Evolutionary conservation across 495 filamentous ascomycete species (phyloP), one percentile per base, ranked within the genome.

Genomic region (Podospora sp.): DNA sequence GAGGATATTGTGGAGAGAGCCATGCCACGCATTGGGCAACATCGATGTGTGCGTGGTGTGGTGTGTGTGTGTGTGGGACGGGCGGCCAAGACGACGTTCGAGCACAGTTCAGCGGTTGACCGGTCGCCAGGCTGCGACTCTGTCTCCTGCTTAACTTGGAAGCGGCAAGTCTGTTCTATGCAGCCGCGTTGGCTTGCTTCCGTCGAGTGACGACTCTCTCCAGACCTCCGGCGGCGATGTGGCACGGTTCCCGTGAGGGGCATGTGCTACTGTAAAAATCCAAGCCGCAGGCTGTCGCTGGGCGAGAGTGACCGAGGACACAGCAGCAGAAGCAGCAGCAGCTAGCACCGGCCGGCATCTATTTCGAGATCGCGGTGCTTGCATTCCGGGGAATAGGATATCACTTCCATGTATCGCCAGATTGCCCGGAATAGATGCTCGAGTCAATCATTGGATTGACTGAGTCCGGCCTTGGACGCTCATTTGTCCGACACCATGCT

Each of bases 1-100:
- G 68, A 67, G 40, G 36, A 58, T 69, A 63, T 65, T 62, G 66
- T 26, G 63, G 63, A 63, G 63, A 59, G 62, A 56, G 46, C 63
- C 63, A 63, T 69, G 69, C 62, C 36, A 63, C 49, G 46, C 33
- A 35, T 22, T 20, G 62, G 65, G 52, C 57, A 33, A 35, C 46
- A 62, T 60, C 26, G 52, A 14, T 12, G 35, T 52, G 24, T 53
- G 29, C 20, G 33, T 6, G 40, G 40, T 46, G 40, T 33, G 29
- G 29, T 33, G 40, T 14, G 40, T 46, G 40, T 5, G 40, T 46
- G 40, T 46, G 57, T 29, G 57, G 57, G 57, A 60, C 57, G 57
- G 57, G 20, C 29, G 53, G 57, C 22, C 25, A 22, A 64, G 55
- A 36, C 21, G 55, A 36, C 21, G 60, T 60, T 57, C 20, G 36